A percentile compares a stretch with the other conserved stretches of the same genome.
Evolutionary conservation across 2,329 filamentous ascomycete genomes (phyloP).

Genomic region (Colletotrichum somersetense): DNA sequence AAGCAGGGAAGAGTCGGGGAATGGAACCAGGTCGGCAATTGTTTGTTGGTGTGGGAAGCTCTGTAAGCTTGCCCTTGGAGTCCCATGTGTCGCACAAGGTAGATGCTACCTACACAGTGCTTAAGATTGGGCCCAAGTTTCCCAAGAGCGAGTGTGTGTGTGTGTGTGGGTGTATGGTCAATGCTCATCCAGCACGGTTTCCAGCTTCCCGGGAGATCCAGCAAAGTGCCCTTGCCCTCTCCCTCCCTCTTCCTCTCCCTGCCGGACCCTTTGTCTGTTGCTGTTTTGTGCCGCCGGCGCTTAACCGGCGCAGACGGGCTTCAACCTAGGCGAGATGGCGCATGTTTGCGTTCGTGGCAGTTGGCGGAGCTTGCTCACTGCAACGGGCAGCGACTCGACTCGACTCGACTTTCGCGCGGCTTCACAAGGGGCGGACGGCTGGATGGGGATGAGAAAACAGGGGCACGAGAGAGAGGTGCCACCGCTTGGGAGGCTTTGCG

Average conservation of each 20-base stretch:
- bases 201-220: constrained; percentile 36
- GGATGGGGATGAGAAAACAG: background rate
- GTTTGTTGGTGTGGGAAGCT: background rate
- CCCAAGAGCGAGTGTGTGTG: too few species aligned
- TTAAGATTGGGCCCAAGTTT: constrained; percentile 26
- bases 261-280: constrained; percentile 21
- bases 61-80: background rate
- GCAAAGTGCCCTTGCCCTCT: constrained; percentile 16
- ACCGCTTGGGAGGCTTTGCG: constrained; percentile 20
- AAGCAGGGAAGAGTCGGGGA: background rate
- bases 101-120: constrained; percentile 1
- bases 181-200: constrained; percentile 35
- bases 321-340: constrained; percentile 25
- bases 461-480: constrained; percentile 23
- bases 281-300: background rate
- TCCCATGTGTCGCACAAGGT: constrained; percentile 15
- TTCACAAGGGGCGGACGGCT: constrained; percentile 15
- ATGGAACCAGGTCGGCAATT: background rate
- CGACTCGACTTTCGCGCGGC: constrained; percentile 13
- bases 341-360: constrained; percentile 16
- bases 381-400: background rate
- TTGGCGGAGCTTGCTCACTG: background rate
- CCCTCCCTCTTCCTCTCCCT: background rate
- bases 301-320: constrained; percentile 11
- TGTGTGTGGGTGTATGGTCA: constrained; percentile 16